Conservation (phyloP, 2,329 filamentous ascomycete species). For the Aphanocladium album region DNA sequence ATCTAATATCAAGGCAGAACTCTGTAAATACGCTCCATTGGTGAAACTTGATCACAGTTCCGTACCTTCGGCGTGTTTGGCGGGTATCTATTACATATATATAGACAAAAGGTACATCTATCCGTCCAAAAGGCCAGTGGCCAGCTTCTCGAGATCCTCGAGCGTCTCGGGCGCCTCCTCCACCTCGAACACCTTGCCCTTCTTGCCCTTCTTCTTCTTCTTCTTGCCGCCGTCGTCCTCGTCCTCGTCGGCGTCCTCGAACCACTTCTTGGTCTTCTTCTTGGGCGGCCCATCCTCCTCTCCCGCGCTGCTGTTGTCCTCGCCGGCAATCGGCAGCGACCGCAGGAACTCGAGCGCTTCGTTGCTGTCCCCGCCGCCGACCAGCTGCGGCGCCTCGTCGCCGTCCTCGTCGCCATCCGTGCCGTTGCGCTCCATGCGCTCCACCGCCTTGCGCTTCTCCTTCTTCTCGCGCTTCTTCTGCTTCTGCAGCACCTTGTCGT, state of each 20-base stretch:
- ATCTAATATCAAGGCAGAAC: background rate
- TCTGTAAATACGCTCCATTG: no score
- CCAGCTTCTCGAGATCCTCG: slow-evolving; percentile 73
- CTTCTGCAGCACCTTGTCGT: slow-evolving; percentile 76
- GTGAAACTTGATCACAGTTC: background rate
- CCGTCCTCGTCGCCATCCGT: slow-evolving; percentile 44
- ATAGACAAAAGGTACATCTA: slow-evolving; percentile 25
- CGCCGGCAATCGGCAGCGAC: slow-evolving; percentile 48
- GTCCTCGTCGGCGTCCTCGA: slow-evolving; percentile 70
- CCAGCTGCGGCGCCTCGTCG: slow-evolving; percentile 29
- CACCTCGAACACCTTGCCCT: slow-evolving; percentile 55
- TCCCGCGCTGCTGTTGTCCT: slow-evolving; percentile 27
- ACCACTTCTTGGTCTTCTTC: slow-evolving; percentile 71
- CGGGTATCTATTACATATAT: slow-evolving; percentile 17
- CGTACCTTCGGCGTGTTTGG: background rate
- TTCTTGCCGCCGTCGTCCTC: slow-evolving; percentile 47
- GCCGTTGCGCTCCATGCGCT: slow-evolving; percentile 37
- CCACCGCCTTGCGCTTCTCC: slow-evolving; percentile 64
- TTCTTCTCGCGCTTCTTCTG: slow-evolving; percentile 73
- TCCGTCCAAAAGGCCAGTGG: slow-evolving; percentile 62
- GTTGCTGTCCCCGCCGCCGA: slow-evolving; percentile 39
- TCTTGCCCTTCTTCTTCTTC: slow-evolving; percentile 39
- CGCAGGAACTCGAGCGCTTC: slow-evolving; percentile 54
- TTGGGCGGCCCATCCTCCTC: slow-evolving; percentile 44
- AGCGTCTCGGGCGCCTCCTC: slow-evolving; percentile 69